Evolutionary conservation across 768 basidiomycete genomes (phyloP).

Genomic region (Dioszegia hungarica): DNA sequence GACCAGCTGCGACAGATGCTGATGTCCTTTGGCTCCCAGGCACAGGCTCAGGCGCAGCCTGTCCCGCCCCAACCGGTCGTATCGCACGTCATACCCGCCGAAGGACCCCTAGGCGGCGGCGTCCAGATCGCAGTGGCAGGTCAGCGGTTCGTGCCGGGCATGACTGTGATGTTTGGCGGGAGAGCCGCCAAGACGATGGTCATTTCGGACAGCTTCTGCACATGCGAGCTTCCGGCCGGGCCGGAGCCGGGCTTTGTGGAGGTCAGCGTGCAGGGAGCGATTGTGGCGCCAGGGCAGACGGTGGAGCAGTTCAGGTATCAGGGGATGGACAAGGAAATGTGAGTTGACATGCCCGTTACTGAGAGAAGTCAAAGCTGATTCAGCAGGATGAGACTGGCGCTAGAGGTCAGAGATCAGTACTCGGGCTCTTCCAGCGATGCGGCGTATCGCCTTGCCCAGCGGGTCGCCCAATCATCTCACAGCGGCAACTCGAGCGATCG

Average conservation of each 20-base stretch:
- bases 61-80: constrained; percentile 53
- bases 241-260: constrained; percentile 75
- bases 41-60: no score
- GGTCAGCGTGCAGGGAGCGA: constrained; percentile 79
- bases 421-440: constrained; percentile 31
- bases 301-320: constrained; percentile 34
- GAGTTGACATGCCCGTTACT: not conserved
- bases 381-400: constrained; percentile 31
- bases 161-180: constrained; percentile 80
- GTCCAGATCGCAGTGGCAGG: constrained; percentile 93
- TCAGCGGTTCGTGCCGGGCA: constrained; percentile 63
- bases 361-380: not conserved
- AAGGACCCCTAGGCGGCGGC: constrained; percentile 79
- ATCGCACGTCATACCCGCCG: constrained; percentile 53
- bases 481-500: constrained; percentile 20
- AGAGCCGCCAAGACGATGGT: constrained; percentile 61
- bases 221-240: constrained; percentile 80
- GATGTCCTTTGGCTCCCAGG: not conserved
- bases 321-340: constrained; percentile 36
- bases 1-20: constrained; percentile 11
- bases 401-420: constrained; percentile 34
- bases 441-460: constrained; percentile 34
- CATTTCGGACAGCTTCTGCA: constrained; percentile 76
- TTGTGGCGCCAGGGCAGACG: constrained; percentile 11
- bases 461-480: constrained; percentile 16